Evolutionary conservation across 768 basidiomycete genomes (phyloP).

Genomic region (Tylopilus intermedius): DNA sequence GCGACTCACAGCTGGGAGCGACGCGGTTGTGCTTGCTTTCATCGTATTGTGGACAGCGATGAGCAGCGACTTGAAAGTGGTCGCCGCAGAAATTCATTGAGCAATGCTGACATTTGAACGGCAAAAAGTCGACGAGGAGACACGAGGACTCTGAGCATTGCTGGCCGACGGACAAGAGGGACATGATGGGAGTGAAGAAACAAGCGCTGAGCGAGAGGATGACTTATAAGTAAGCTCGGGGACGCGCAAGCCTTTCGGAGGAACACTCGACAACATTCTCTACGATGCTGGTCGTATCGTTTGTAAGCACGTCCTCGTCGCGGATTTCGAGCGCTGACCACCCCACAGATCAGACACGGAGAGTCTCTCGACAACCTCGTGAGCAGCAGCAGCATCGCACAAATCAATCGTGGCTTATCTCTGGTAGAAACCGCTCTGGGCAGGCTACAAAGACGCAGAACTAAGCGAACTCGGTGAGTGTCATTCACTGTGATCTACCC

Average conservation of each 20-base stretch:
- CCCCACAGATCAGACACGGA: slow-evolving; percentile 61
- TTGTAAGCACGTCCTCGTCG: slow-evolving; percentile 20
- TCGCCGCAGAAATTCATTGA: slow-evolving; percentile 65
- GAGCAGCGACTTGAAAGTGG: slow-evolving; percentile 67
- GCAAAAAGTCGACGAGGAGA: slow-evolving; percentile 74
- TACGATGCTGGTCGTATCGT: slow-evolving; percentile 21
- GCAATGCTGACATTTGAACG: slow-evolving; percentile 85
- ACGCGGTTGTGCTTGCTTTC: slow-evolving; percentile 66
- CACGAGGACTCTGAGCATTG: slow-evolving; percentile 69
- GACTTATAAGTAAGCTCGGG: slow-evolving; percentile 21
- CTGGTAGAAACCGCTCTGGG: slow-evolving; percentile 52
- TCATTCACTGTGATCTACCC: neutral
- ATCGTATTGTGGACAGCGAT: slow-evolving; percentile 67
- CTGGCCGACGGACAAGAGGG: slow-evolving; percentile 58
- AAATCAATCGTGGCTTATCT: neutral
- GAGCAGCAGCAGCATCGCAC: slow-evolving; percentile 13
- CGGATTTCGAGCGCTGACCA: neutral
- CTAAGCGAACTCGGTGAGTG: slow-evolving; percentile 68
- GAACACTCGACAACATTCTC: neutral
- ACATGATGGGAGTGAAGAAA: neutral
- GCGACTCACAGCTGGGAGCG: slow-evolving; percentile 63
- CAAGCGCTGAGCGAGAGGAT: neutral
- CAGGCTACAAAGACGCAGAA: slow-evolving; percentile 70
- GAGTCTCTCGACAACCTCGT: slow-evolving; percentile 77
- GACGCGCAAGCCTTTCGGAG: slow-evolving; percentile 21